Evolutionary conservation across 2,329 filamentous ascomycete species (phyloP).

Genomic region (Colletotrichum theobromicola): DNA sequence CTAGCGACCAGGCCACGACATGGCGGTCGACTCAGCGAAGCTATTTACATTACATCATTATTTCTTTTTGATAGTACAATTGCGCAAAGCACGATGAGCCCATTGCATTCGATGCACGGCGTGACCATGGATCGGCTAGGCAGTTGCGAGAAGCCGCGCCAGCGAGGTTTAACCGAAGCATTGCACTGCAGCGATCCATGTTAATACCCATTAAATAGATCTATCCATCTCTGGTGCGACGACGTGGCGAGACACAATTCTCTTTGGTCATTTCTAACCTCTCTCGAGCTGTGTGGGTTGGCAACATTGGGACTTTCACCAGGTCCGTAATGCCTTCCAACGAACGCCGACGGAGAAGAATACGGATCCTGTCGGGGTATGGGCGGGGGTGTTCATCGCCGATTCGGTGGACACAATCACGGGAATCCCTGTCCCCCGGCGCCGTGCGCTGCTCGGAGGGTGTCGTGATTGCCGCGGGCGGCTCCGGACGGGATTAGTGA

Average conservation of each 20-base stretch:
- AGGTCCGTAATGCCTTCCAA: not conserved
- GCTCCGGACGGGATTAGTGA: not conserved
- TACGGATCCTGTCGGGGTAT: not conserved
- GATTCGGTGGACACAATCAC: not conserved
- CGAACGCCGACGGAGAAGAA: not conserved
- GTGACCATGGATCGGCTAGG: not conserved
- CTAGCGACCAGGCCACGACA: not conserved
- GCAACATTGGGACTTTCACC: rapidly evolving
- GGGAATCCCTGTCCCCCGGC: not conserved
- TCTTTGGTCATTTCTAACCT: not conserved
- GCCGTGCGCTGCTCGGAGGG: not conserved
- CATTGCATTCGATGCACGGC: not conserved
- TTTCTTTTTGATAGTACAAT: not conserved
- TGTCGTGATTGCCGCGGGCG: not conserved
- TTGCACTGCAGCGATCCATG: not conserved
- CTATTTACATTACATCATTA: constrained; percentile 9
- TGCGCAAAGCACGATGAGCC: not conserved
- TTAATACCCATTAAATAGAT: not conserved
- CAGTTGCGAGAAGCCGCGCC: not conserved
- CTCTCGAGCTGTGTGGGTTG: not conserved
- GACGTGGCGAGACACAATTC: not conserved
- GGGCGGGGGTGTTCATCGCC: not conserved
- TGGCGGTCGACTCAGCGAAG: not conserved
- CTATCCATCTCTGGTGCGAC: too few relatives aligned
- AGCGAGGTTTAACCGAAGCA: not conserved